A percentile compares a stretch with the other conserved stretches of the same genome.
Conservation (phyloP, 73 alveolate species). For the Paramecium biaurelia region DNA sequence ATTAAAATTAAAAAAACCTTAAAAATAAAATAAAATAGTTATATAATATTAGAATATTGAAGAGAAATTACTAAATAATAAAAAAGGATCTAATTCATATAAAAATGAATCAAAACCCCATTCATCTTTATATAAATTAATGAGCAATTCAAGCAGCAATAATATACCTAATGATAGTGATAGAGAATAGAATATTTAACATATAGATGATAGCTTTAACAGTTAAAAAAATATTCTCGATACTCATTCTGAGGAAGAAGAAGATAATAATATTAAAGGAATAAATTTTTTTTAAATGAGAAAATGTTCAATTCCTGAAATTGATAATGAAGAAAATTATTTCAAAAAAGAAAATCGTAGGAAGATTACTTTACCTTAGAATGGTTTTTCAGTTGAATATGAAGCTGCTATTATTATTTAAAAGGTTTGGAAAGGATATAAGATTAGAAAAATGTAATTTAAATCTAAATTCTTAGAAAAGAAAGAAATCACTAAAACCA, state of each 20-base stretch:
- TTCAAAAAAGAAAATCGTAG: not conserved
- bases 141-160: not conserved
- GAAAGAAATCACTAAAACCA: not conserved
- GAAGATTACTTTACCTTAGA: not conserved
- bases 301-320: not conserved
- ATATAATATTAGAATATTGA: not conserved
- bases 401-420: not conserved
- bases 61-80: not conserved
- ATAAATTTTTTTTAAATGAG: not conserved
- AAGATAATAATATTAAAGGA: not conserved
- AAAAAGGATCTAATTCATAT: not conserved
- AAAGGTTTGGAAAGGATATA: not conserved
- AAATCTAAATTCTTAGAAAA: not conserved
- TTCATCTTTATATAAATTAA: not conserved
- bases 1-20: not conserved
- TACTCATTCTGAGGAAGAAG: not conserved
- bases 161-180: not conserved
- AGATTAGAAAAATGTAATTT: not conserved
- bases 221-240: not conserved
- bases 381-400: not conserved
- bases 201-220: not conserved
- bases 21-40: not conserved
- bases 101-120: not conserved
- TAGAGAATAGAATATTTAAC: not conserved
- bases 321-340: not conserved